Base-by-base conservation (phyloP, 768 basidiomycete genomes). In the Suillus subluteus region DNA sequence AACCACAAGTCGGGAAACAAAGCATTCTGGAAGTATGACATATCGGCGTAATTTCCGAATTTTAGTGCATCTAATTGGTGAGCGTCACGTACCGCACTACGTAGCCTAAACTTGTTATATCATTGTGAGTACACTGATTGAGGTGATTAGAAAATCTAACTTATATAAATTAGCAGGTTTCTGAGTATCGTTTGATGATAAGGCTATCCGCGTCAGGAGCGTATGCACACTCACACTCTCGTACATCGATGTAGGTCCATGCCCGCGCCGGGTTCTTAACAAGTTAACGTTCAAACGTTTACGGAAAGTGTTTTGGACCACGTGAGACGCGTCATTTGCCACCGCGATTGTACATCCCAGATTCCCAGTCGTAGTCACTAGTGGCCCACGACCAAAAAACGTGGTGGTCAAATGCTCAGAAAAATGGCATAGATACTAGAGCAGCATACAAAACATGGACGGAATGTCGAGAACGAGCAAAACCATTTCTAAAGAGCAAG, bases 401-500 rank as follows among this genome's bases (percentile, higher is more conserved):
- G n/a, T 23, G 48, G 52, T 56, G 16, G 18, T 23, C 59, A 21
- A 21, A 61, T 43, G 12, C 41, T 26, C 38, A 26, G 6, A 41
- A 30, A 16, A 8, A 52, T 52, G 16, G 26, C 50, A 59, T 13
- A 59, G 23, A 26, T 41, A 59, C 58, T 26, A 26, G 11, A 41
- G 37, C 58, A 59, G 40, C 38, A 59, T 11, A 43, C 30, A 41
- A 61, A 61, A 12, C 59, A 41, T 61, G 18, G 59, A 61, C 11
- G 11, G 6, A 41, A 41, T 41, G 26, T 13, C 26, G 16, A 43
- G 16, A 30, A 12, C 16, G 26, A 41, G 58, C 26, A 61, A 43
- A 21, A 0, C 26, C 8, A 8, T 23, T 58, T 58, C 38, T 38
- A 58, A 59, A 26, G 7, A 59, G 58, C 58, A 26, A 59, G 26